phyloP scores from a whole-genome alignment of 805 yeast genomes.

The Starmerella vaccinii region DNA sequence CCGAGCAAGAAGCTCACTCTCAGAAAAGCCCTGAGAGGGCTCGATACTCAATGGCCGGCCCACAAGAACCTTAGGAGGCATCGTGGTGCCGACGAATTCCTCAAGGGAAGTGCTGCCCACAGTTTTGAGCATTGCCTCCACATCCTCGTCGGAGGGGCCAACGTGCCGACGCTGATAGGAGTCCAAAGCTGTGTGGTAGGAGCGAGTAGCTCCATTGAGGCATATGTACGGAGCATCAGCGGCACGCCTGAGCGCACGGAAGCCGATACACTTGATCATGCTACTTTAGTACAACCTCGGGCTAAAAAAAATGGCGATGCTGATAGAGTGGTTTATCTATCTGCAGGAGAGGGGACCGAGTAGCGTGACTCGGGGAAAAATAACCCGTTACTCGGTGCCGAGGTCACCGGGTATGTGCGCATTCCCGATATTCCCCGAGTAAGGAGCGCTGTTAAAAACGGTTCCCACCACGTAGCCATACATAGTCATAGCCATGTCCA shows the following conservation, averaged over 20 bases:
- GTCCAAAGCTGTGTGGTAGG: slow-evolving; percentile 35
- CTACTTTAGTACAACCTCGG: neutral
- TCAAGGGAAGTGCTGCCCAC: slow-evolving; percentile 60
- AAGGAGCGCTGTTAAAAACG: neutral
- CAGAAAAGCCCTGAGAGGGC: slow-evolving; percentile 69
- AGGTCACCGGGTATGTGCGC: neutral
- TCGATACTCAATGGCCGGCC: slow-evolving; percentile 56
- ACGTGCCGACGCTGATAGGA: slow-evolving; percentile 84
- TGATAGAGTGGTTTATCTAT: neutral
- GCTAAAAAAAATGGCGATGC: neutral
- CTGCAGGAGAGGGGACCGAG: neutral
- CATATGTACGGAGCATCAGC: neutral
- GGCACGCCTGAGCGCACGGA: neutral
- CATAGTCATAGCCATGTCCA: no score
- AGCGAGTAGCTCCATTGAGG: neutral
- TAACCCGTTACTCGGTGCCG: neutral
- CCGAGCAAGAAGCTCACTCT: slow-evolving; percentile 65
- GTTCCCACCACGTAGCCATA: no score
- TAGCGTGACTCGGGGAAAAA: neutral
- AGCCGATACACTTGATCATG: neutral
- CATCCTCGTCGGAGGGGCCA: slow-evolving; percentile 59
- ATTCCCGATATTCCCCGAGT: neutral
- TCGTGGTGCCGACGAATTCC: slow-evolving; percentile 58
- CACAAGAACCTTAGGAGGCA: slow-evolving; percentile 66
- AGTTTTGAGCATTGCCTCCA: slow-evolving; percentile 50